Evolutionary conservation across 2,329 filamentous ascomycete species (phyloP), one percentile per base, ranked within the genome.

Genomic region (Massarina eburnea): DNA sequence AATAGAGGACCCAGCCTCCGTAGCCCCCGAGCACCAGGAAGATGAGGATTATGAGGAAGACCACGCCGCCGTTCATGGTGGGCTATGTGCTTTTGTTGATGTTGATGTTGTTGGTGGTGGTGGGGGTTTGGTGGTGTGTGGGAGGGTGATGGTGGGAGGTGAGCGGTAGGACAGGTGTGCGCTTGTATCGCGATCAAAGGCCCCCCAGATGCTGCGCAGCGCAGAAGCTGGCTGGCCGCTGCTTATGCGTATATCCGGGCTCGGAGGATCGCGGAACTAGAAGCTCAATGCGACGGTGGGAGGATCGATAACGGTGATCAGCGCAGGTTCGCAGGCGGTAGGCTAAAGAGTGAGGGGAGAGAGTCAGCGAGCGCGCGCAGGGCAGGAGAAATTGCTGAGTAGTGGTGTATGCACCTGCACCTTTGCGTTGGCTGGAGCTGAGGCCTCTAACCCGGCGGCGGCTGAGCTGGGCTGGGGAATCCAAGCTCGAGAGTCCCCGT

Each of bases 21-120:
- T 74, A 83, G 60, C 88, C 67, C 61, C 89, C 73, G 57, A 88
- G 59, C 61, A 91, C 67, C 29, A 45, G 22, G 43, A 89, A 59
- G 62, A 92, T 69, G 62, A 89, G 79, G 65, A 95, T 83, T 68
- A 91, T 80, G 73, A 91, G 83, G 52, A 85, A 80, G 64, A 85
- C 84, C 55, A 80, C 35, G 54, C 63, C 57, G 58, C 65, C 67
- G 62, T 68, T 68, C 64, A 70, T 69, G 45, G 41, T 66, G 58
- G 43, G 18, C 3, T 19, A 14, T 18, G 35, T n/a, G 24, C 27
- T 30, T 30, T 30, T 8, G 27, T n/a, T n/a, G n/a, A n/a, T n/a
- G n/a, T 26, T 45, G 45, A 36, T 24, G 39, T 43, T 27, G 47
- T 64, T 57, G 5, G 12, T 6, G 12, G 17, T 14, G 12, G 52